Base-by-base conservation (phyloP, 2,329 filamentous ascomycete genomes). In the Xylariaceae sp. region DNA sequence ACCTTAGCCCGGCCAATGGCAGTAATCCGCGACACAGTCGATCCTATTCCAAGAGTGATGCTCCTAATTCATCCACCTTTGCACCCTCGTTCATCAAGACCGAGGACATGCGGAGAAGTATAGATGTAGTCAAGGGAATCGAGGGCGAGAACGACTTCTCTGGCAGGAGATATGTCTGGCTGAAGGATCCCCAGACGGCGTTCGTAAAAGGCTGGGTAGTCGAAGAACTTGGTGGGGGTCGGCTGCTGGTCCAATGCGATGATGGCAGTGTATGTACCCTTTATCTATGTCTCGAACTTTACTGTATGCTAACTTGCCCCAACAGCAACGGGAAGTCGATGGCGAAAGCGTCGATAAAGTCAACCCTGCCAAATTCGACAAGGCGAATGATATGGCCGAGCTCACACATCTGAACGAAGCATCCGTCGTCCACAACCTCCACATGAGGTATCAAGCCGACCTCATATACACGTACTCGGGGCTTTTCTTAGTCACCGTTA, bases 131-230 rank as follows among this genome's bases (percentile, higher is more conserved):
- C 13, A 73, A 73, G 37, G 86, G 88, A 15, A 89, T 96, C 45
- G 94, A 98, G 66, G 93, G 93, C 49, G 91, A 96, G 61, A 97
- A 96, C 63, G 93, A 98, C 73, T 97, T 98, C 64, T 98, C 93
- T 0, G 94, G 93, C 43, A 97, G 94, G 70, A 81, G 93, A 71
- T 98, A 97, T 72, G 90, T 98, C 50, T 98, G 93, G 94, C 73
- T 98, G 60, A 87, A 85, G 64, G 90, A 98, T 66, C 75, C 87
- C 2, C 79, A 90, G 57, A 76, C 78, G 41, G 93, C 93, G 1
- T 98, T 98, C 63, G 81, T 97, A 40, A 88, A 89, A 54, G 94
- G 91, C 3, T 91, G 89, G 80, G 82, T 98, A 11, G 78, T 96
- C 17, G 85, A 95, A 58, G 90, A 97, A 51, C 68, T 85, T 38